These are phyloP conservation scores for Tylopilus subfusipes DNA, from an alignment of 768 basidiomycete species.

Conservation along the genomic window DNA sequence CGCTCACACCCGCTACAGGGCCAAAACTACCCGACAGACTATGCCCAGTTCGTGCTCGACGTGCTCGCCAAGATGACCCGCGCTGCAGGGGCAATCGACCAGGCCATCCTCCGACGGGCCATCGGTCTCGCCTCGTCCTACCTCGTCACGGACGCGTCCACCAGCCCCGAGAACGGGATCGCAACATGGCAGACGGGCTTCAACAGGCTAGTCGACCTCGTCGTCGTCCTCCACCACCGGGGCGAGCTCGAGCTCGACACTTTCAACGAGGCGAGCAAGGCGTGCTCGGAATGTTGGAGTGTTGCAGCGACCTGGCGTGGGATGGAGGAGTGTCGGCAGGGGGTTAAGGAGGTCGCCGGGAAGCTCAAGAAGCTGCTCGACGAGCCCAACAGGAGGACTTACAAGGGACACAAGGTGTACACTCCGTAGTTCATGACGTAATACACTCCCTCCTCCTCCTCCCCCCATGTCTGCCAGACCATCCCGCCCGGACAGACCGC, in stretches of 20 bases:
- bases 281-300: slow-evolving; percentile 81
- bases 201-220: slow-evolving; percentile 64
- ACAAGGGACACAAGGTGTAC: slow-evolving; percentile 32
- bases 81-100: slow-evolving; percentile 50
- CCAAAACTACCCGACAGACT: slow-evolving; percentile 53
- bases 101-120: slow-evolving; percentile 57
- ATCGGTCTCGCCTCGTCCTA: slow-evolving; percentile 74
- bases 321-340: slow-evolving; percentile 59
- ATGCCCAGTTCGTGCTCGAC: slow-evolving; percentile 54
- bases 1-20: slow-evolving; percentile 14
- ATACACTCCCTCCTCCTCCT: neutral
- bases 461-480: slow-evolving; percentile 1
- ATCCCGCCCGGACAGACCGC: slow-evolving; percentile 8
- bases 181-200: slow-evolving; percentile 66
- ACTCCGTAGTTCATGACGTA: slow-evolving; percentile 21
- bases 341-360: slow-evolving; percentile 55
- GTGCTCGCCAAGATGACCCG: slow-evolving; percentile 51
- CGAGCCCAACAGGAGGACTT: slow-evolving; percentile 31
- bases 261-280: slow-evolving; percentile 53
- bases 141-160: slow-evolving; percentile 70
- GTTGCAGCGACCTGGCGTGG: slow-evolving; percentile 66
- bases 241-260: slow-evolving; percentile 76
- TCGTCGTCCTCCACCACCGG: slow-evolving; percentile 64
- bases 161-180: slow-evolving; percentile 53
- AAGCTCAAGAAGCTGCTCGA: slow-evolving; percentile 53